Conservation (phyloP, 257 asterid genomes). For the Verbascum thapsus region DNA sequence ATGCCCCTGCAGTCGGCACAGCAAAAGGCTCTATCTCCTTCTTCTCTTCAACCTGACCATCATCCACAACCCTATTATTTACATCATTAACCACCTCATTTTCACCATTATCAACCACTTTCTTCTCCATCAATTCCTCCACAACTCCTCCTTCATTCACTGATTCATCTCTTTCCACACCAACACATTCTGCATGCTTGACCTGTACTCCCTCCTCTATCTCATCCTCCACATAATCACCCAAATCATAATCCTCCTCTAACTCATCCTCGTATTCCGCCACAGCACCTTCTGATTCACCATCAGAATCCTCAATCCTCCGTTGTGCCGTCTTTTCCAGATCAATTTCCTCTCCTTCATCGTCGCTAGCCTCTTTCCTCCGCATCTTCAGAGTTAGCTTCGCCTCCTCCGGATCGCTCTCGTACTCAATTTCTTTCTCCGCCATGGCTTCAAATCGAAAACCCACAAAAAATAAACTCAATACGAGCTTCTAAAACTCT, state of each 20-base stretch:
- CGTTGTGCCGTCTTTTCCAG: conserved; percentile 45
- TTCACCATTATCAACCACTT: conserved; percentile 37
- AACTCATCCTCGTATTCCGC: conserved; percentile 56
- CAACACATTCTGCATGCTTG: conserved; percentile 27
- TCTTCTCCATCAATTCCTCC: conserved; percentile 39
- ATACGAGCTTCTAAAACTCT: too few relatives aligned
- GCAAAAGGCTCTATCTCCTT: conserved; percentile 84
- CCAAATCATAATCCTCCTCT: conserved; percentile 50
- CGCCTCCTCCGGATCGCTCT: conserved; percentile 97
- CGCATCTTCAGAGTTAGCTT: conserved; percentile 84
- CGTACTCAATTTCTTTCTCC: conserved; percentile 70
- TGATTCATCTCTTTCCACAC: conserved; percentile 41
- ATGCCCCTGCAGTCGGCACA: conserved; percentile 98
- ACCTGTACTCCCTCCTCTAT: conserved; percentile 39
- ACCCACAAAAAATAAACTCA: too few relatives aligned
- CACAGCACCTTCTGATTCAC: conserved; percentile 81
- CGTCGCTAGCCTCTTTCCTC: conserved; percentile 93
- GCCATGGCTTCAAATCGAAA: conserved; percentile 44
- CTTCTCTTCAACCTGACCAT: conserved; percentile 55
- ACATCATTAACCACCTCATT: conserved; percentile 39
- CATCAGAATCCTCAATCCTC: conserved; percentile 64
- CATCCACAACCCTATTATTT: conserved; percentile 35
- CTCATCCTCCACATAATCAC: conserved; percentile 51
- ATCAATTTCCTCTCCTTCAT: conserved; percentile 64
- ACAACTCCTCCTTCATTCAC: conserved; percentile 35